phyloP scores from a whole-genome alignment of 2,329 filamentous ascomycete genomes.

The Curvularia spicifera region DNA sequence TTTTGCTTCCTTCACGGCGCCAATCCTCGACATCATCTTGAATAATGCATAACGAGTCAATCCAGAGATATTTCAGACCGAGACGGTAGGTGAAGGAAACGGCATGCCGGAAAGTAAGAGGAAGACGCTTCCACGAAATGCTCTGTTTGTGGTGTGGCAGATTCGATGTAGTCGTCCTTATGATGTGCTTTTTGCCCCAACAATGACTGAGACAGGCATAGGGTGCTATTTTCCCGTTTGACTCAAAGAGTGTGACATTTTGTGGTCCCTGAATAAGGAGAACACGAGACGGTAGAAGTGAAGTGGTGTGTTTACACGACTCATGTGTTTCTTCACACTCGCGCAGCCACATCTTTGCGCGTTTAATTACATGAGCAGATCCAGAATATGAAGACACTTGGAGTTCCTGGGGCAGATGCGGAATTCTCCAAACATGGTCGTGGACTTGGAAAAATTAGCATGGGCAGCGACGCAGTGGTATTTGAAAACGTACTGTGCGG shows the following conservation, averaged over 20 bases:
- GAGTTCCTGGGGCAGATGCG: not conserved
- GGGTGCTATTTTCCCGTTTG: not conserved
- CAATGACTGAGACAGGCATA: constrained; percentile 15
- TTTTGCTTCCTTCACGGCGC: constrained; percentile 24
- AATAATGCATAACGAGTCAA: constrained; percentile 25
- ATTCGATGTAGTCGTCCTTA: not conserved
- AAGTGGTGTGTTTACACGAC: not conserved
- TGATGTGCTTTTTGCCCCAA: constrained; percentile 2
- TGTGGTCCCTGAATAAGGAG: constrained; percentile 2
- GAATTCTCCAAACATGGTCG: not conserved
- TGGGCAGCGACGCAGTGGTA: not conserved
- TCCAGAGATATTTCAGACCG: constrained; percentile 27
- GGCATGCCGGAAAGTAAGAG: constrained; percentile 23
- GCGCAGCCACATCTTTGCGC: not conserved
- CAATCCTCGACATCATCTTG: constrained; percentile 25
- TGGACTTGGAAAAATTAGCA: not conserved
- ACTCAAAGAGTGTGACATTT: not conserved
- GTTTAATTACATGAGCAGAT: not conserved
- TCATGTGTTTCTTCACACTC: not conserved
- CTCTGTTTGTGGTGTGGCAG: not conserved
- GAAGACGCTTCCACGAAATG: constrained; percentile 13
- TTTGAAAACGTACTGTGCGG: not conserved
- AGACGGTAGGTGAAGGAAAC: constrained; percentile 16
- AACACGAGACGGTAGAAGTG: constrained; percentile 7
- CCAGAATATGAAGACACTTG: not conserved